These are phyloP conservation scores for Lichtheimia ramosa DNA, from an alignment of 371 early-diverging fungal species.

Conservation along the genomic window DNA sequence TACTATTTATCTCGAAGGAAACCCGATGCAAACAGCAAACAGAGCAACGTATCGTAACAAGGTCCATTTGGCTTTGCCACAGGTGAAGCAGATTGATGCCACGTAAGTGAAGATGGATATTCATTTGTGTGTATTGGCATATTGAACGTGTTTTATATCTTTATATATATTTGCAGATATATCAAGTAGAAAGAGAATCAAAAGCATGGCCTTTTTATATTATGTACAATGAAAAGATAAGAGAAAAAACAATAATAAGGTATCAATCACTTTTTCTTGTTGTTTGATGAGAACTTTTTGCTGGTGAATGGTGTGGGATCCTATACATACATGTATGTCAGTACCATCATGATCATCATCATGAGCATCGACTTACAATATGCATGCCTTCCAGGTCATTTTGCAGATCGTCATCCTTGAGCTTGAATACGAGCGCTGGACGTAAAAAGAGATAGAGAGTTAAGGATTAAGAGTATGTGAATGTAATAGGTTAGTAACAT, in stretches of 20 bases:
- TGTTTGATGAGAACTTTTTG: constrained; percentile 1
- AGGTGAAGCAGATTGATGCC: constrained; percentile 92
- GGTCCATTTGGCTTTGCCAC: constrained; percentile 83
- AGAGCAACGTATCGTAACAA: constrained; percentile 86
- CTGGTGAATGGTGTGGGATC: not conserved
- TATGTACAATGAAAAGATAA: constrained; percentile 1
- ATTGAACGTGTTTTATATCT: no score
- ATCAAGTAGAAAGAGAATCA: not conserved
- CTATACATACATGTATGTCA: not conserved
- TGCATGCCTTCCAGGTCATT: constrained; percentile 43
- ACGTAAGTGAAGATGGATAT: constrained; percentile 33
- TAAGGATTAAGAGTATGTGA: constrained; percentile 23
- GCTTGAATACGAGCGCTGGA: constrained; percentile 35
- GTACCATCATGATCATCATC: not conserved
- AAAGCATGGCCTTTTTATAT: not conserved
- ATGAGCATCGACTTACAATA: constrained; percentile 20
- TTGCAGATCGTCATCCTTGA: constrained; percentile 42
- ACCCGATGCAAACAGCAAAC: constrained; percentile 82
- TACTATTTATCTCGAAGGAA: constrained; percentile 95
- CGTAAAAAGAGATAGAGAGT: constrained; percentile 27
- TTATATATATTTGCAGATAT: not conserved
- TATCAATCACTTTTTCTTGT: not conserved
- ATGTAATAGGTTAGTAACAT: no score
- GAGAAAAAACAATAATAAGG: not conserved
- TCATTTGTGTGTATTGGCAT: no score